phyloP scores from a whole-genome alignment of 73 alveolate species.

The Tetrahymena malaccensis region DNA sequence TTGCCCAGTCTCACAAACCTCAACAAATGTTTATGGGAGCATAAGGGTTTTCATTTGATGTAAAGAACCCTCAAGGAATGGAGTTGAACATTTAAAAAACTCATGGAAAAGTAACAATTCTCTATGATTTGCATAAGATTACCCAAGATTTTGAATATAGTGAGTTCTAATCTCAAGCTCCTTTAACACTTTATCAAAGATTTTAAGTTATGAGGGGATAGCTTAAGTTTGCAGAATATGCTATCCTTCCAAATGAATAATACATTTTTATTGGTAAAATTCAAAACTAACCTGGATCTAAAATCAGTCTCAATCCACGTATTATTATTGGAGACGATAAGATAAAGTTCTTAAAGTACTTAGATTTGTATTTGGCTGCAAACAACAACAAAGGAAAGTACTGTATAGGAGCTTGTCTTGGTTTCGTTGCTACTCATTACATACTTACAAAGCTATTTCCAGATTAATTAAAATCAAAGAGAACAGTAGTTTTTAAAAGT shows the following conservation, averaged over 20 bases:
- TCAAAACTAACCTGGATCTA: neutral
- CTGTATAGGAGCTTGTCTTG: neutral
- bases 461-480: neutral
- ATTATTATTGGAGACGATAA: neutral
- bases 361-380: neutral
- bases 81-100: neutral
- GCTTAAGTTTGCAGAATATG: neutral
- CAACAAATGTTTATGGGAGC: neutral
- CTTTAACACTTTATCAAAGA: neutral
- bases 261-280: neutral
- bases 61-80: neutral
- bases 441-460: neutral
- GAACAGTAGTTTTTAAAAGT: neutral
- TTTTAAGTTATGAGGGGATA: neutral
- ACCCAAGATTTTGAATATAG: neutral
- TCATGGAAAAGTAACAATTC: neutral
- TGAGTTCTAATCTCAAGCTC: neutral
- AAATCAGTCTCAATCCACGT: neutral
- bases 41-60: neutral
- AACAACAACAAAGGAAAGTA: neutral
- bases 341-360: neutral
- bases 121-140: neutral
- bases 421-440: neutral
- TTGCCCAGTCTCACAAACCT: neutral
- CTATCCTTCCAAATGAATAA: neutral